These are phyloP conservation scores for Haplographium delicatum DNA, from an alignment of 495 filamentous ascomycete genomes.

Conservation along the genomic window DNA sequence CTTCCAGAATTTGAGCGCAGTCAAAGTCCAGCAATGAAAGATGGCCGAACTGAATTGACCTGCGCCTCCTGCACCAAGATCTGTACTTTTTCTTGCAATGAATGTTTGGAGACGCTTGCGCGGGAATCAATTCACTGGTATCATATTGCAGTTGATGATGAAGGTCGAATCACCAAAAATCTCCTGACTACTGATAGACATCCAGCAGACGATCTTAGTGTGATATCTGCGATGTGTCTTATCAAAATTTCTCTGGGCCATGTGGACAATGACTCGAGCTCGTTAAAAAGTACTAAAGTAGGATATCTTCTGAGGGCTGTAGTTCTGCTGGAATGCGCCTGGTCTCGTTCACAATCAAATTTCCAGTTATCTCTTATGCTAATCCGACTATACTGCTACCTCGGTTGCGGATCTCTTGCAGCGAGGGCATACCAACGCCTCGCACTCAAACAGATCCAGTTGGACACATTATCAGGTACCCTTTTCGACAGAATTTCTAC, in stretches of 20 bases:
- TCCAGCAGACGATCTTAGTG: conserved; percentile 38
- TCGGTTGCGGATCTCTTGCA: conserved; percentile 37
- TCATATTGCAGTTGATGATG: conserved; percentile 12
- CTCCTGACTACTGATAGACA: conserved; percentile 27
- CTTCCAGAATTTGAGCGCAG: conserved; percentile 13
- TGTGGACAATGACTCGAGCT: background rate
- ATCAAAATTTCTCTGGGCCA: conserved; percentile 38
- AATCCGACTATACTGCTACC: conserved; percentile 40
- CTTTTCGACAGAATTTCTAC: conserved; percentile 48
- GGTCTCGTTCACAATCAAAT: conserved; percentile 31
- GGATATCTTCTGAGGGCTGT: conserved; percentile 39
- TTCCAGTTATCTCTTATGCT: conserved; percentile 39
- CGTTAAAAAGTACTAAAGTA: conserved; percentile 3
- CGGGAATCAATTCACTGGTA: conserved; percentile 10
- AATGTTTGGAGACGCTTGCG: conserved; percentile 11
- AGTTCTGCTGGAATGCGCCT: conserved; percentile 39
- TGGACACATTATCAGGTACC: conserved; percentile 41
- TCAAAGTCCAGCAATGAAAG: background rate
- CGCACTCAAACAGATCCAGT: conserved; percentile 44
- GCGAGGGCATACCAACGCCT: conserved; percentile 37
- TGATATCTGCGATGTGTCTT: conserved; percentile 39
- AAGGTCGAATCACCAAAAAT: conserved; percentile 12
- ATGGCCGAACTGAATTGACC: background rate
- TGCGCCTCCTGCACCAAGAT: conserved; percentile 2
- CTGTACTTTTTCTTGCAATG: conserved; percentile 2